Evolutionary conservation across 2,329 filamentous ascomycete genomes (phyloP).

Genomic region (Pyricularia pennisetigena): DNA sequence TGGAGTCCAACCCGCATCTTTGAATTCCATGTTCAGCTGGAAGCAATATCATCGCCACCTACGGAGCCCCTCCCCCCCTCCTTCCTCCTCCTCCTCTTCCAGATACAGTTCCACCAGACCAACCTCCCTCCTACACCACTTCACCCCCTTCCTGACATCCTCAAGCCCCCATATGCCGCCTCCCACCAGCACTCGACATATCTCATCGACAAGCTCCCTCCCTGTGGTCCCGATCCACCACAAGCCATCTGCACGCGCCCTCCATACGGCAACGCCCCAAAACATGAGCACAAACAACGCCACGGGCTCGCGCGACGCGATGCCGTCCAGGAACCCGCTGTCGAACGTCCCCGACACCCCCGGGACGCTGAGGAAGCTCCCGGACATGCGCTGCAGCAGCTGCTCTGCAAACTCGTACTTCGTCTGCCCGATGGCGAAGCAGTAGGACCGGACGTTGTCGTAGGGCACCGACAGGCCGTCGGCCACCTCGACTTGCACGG

Average conservation of each 20-base stretch:
- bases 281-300: not conserved
- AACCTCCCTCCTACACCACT: not conserved
- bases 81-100: too few relatives aligned
- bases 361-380: not conserved
- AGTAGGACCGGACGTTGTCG: not conserved
- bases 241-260: not conserved
- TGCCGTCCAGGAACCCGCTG: not conserved
- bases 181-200: not conserved
- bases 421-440: not conserved
- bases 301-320: not conserved
- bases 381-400: not conserved
- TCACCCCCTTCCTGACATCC: not conserved
- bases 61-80: too few relatives aligned
- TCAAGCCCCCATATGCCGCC: not conserved
- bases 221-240: not conserved
- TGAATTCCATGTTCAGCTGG: too few relatives aligned
- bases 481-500: not conserved
- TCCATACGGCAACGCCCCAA: not conserved
- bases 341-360: not conserved
- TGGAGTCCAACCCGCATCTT: too few relatives aligned
- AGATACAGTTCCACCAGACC: too few relatives aligned
- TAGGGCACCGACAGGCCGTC: not conserved
- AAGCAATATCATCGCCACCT: too few relatives aligned
- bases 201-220: not conserved
- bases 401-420: constrained; percentile 2